Percentiles rank a stretch among this genome's conserved stretches.
phyloP scores from a whole-genome alignment of 106 monocot genomes.

The Dendrobium nobile region DNA sequence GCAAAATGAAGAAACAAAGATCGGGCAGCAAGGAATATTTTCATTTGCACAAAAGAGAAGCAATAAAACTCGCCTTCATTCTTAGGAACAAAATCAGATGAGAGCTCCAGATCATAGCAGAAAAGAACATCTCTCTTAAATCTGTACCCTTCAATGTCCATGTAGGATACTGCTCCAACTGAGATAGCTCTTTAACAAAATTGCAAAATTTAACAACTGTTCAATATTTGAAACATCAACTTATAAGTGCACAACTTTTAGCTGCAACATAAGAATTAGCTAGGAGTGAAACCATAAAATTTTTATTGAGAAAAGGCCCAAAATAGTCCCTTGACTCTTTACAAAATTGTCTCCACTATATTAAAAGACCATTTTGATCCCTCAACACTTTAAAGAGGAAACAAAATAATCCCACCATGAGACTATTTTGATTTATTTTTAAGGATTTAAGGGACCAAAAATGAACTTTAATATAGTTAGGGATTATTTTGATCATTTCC shows the following conservation, averaged over 20 bases:
- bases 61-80: constrained; percentile 51
- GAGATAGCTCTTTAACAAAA: constrained; percentile 45
- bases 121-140: constrained; percentile 92
- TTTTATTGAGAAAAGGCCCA: background rate
- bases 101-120: constrained; percentile 88
- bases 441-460: too few relatives aligned
- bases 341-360: too few relatives aligned
- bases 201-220: background rate
- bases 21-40: background rate
- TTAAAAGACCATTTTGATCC: too few relatives aligned
- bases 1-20: background rate
- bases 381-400: too few relatives aligned
- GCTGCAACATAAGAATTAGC: background rate
- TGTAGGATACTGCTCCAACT: constrained; percentile 83
- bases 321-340: too few relatives aligned
- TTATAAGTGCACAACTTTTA: background rate
- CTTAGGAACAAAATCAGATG: constrained; percentile 62
- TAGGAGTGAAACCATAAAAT: background rate
- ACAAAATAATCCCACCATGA: too few relatives aligned
- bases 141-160: constrained; percentile 63
- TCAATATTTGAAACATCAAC: background rate
- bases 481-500: too few relatives aligned
- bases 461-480: too few relatives aligned
- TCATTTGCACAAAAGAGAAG: background rate
- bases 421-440: too few relatives aligned